Percentiles rank a stretch among this genome's conserved stretches.
phyloP scores from a whole-genome alignment of 768 basidiomycete species.

The Psilocybe subaeruginosa region DNA sequence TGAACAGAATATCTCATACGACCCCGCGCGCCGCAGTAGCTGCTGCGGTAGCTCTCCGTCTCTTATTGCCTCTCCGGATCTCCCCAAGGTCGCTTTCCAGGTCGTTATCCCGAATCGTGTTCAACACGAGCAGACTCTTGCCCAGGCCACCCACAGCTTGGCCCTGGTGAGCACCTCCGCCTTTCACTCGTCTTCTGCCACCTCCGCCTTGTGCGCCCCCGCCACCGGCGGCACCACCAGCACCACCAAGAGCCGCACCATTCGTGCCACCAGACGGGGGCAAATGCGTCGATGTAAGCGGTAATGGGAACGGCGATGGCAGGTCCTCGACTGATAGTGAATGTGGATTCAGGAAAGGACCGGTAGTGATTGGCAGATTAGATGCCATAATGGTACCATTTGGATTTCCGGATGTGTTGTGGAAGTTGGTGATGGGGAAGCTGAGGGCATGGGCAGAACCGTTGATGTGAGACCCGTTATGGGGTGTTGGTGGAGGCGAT shows the following conservation, averaged over 20 bases:
- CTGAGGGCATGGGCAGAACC: conserved; percentile 14
- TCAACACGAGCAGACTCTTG: conserved; percentile 66
- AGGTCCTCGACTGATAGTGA: conserved; percentile 87
- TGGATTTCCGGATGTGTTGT: conserved; percentile 23
- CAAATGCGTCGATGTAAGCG: conserved; percentile 30
- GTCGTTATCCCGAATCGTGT: conserved; percentile 65
- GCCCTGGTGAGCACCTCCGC: conserved; percentile 56
- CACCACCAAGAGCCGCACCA: conserved; percentile 23
- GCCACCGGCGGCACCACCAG: conserved; percentile 24
- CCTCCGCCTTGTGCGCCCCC: conserved; percentile 42
- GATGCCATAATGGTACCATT: conserved; percentile 36
- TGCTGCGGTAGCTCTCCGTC: conserved; percentile 36
- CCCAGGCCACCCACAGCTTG: conserved; percentile 71
- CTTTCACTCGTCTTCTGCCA: conserved; percentile 54
- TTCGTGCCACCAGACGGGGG: conserved; percentile 18
- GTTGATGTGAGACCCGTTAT: conserved; percentile 35
- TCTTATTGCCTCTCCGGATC: conserved; percentile 76
- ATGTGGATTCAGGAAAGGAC: conserved; percentile 78
- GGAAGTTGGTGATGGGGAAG: conserved; percentile 23
- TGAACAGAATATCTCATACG: not conserved
- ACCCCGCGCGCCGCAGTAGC: conserved; percentile 23
- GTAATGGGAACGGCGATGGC: conserved; percentile 82
- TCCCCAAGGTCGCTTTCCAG: conserved; percentile 78
- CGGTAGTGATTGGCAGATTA: conserved; percentile 65
- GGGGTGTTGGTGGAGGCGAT: conserved; percentile 78